Evolutionary conservation across 805 yeast genomes (phyloP).

Genomic region (Lipomyces spencermartinsiae): DNA sequence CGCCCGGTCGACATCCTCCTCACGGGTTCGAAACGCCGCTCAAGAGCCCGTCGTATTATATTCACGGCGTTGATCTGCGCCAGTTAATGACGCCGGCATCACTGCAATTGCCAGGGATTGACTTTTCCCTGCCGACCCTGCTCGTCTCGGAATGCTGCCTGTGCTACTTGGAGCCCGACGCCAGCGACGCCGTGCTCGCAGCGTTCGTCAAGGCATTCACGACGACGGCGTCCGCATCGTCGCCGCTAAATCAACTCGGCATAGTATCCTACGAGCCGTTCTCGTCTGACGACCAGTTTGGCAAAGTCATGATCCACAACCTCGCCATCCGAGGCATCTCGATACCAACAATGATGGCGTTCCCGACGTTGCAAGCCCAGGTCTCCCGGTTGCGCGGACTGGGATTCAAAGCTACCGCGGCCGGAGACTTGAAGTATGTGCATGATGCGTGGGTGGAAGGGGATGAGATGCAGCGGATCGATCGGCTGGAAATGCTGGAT

Average conservation of each 20-base stretch:
- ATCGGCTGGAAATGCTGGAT: conserved; percentile 68
- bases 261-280: conserved; percentile 73
- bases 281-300: conserved; percentile 66
- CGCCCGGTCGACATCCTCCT: not conserved
- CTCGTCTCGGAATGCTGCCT: conserved; percentile 77
- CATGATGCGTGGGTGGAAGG: conserved; percentile 53
- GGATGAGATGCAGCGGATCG: conserved; percentile 54
- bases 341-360: conserved; percentile 62
- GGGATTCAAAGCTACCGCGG: conserved; percentile 41
- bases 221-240: conserved; percentile 32
- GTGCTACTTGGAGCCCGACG: conserved; percentile 66
- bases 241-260: conserved; percentile 39
- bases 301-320: conserved; percentile 70
- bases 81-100: conserved; percentile 38
- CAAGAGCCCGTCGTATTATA: conserved; percentile 53
- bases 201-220: conserved; percentile 48
- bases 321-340: conserved; percentile 65
- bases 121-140: conserved; percentile 58
- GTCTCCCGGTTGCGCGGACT: conserved; percentile 47
- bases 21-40: conserved; percentile 32
- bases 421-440: conserved; percentile 56
- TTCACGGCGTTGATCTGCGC: conserved; percentile 64
- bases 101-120: conserved; percentile 32
- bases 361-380: conserved; percentile 55
- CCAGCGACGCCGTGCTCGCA: conserved; percentile 53